Conservation (phyloP, 2,329 filamentous ascomycete species). For the Trichoderma koningiopsis region DNA sequence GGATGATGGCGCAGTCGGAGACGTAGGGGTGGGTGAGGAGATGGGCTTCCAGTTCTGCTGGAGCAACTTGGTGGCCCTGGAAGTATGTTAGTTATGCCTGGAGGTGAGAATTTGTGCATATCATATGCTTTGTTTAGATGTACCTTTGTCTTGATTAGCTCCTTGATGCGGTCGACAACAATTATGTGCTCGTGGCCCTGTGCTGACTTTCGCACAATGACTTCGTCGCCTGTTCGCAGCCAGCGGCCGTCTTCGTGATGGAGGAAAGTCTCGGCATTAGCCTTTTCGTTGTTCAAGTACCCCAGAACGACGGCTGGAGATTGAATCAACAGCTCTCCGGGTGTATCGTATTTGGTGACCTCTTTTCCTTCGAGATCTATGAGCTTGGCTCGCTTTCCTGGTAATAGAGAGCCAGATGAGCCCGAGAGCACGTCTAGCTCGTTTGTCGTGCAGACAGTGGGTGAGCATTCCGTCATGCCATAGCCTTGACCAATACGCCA, state of each 20-base stretch:
- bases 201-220: conserved; percentile 64
- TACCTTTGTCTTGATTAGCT: conserved; percentile 78
- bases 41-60: conserved; percentile 76
- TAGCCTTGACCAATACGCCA: conserved; percentile 74
- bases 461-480: conserved; percentile 73
- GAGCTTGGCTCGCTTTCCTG: conserved; percentile 64
- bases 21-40: conserved; percentile 71
- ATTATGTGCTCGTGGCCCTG: conserved; percentile 78
- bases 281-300: conserved; percentile 84
- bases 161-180: conserved; percentile 74
- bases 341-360: conserved; percentile 67
- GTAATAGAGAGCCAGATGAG: conserved; percentile 68
- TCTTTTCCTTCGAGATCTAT: conserved; percentile 68
- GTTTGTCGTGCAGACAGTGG: conserved; percentile 62
- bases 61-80: conserved; percentile 75
- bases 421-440: conserved; percentile 66
- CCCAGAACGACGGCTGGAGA: conserved; percentile 77
- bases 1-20: conserved; percentile 74
- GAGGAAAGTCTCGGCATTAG: conserved; percentile 77
- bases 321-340: conserved; percentile 80
- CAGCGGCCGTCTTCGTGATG: conserved; percentile 68
- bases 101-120: neutral
- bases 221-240: conserved; percentile 86
- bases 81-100: neutral
- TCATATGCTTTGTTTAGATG: conserved; percentile 25